Conservation (phyloP, 768 basidiomycete species). For the Podaxis mareebaensis region DNA sequence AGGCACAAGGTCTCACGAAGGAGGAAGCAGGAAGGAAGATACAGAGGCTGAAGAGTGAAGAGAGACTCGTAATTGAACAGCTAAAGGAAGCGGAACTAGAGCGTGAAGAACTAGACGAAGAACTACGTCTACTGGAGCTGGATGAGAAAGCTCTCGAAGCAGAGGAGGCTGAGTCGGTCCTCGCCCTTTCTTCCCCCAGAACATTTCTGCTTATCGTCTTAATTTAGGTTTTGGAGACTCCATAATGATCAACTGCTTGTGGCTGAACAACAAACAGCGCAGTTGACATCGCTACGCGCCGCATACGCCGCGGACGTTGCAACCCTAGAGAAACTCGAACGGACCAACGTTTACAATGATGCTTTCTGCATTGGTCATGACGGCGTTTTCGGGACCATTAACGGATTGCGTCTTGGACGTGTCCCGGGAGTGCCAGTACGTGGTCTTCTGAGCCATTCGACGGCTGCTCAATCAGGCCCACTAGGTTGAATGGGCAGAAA, state of each 20-base stretch:
- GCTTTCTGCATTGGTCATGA: constrained; percentile 96
- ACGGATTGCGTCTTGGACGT: constrained; percentile 88
- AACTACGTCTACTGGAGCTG: constrained; percentile 65
- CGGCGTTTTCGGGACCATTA: constrained; percentile 96
- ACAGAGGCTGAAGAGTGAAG: constrained; percentile 68
- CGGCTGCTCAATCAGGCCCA: constrained; percentile 19
- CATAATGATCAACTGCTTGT: constrained; percentile 73
- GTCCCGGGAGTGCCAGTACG: constrained; percentile 80
- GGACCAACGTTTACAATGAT: constrained; percentile 94
- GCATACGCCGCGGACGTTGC: constrained; percentile 78
- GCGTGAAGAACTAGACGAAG: constrained; percentile 70
- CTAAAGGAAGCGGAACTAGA: constrained; percentile 77
- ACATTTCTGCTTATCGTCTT: constrained; percentile 16
- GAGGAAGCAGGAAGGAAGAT: constrained; percentile 76
- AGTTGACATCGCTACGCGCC: constrained; percentile 70
- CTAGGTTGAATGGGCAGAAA: constrained; percentile 97
- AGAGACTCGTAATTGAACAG: constrained; percentile 69
- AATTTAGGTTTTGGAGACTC: constrained; percentile 73
- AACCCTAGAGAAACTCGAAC: constrained; percentile 80
- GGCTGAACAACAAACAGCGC: constrained; percentile 65
- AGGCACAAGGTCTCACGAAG: constrained; percentile 56
- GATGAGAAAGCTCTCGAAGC: constrained; percentile 79
- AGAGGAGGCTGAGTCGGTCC: constrained; percentile 80
- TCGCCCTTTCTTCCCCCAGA: constrained; percentile 7
- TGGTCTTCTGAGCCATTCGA: constrained; percentile 17